Evolutionary conservation across 345 rosid genomes (phyloP).

Genomic region (Camelina sativa): DNA sequence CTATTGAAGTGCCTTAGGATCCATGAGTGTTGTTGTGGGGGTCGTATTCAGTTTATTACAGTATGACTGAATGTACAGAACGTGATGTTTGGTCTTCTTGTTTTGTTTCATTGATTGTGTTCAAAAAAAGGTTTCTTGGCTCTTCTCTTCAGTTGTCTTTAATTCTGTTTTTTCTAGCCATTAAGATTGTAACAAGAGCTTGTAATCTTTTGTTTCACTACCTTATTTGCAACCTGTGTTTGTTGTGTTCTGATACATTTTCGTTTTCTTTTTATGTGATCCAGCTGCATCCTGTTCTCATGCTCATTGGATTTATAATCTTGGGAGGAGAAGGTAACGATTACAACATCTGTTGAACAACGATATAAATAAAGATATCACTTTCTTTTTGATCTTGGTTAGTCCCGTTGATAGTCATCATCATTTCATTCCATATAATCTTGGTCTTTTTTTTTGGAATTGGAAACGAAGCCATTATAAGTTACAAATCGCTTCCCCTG

Average conservation of each 20-base stretch:
- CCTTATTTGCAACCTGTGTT: slow-evolving; percentile 1
- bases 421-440: not conserved
- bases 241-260: slow-evolving; percentile 20
- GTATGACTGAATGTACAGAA: not conserved
- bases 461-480: slow-evolving; percentile 71
- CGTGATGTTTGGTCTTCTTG: slow-evolving; percentile 7
- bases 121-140: not conserved
- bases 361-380: not conserved
- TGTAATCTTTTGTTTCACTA: not conserved
- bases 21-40: slow-evolving; percentile 9
- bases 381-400: not conserved
- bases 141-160: not conserved
- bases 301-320: slow-evolving; percentile 87
- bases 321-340: slow-evolving; percentile 90
- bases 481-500: slow-evolving; percentile 72
- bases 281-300: slow-evolving; percentile 91
- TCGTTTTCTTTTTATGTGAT: not conserved
- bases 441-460: not conserved
- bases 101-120: not conserved
- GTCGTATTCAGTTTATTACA: not conserved
- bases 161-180: not conserved
- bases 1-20: not conserved
- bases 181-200: not conserved
- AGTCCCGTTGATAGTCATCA: not conserved
- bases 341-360: slow-evolving; percentile 9